Base-by-base conservation (phyloP, 495 filamentous ascomycete genomes). In the Talaromyces nanjingensis region DNA sequence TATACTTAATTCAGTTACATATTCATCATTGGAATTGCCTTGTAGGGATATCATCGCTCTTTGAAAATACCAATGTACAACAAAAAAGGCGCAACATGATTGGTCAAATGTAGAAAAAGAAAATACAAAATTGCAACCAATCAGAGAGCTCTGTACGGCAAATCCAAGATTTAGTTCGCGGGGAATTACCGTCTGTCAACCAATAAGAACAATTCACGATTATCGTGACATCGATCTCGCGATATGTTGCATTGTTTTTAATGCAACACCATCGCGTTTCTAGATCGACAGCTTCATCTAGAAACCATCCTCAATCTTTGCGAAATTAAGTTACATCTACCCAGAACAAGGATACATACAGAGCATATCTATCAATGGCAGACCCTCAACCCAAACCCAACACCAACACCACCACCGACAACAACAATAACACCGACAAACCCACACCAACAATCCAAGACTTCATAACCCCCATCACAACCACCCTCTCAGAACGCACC, bases 401-500 rank as follows among this genome's bases (percentile, higher is more conserved):
- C 27, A 29, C 27, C n/a, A n/a, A n/a, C n/a, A 29, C 27, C 27
- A 29, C 27, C 27, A 1, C 27, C 27, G 4, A 29, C 4, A 29
- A 2, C 3, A 45, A 14, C 34, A 49, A 49, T 9, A 31, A 25
- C 39, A 37, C 8, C 9, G 33, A 37, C 8, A 37, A 37, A 37
- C 33, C 33, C 33, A 37, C 33, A 0, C 1, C 42, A 45, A 18
- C 60, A 11, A 27, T 62, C 24, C 42, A 62, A 5, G 22, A 53
- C 22, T 62, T 62, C 47, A n/a, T 62, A 45, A 0, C 42, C 14
- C 60, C 60, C 6, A 22, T 62, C 4, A 59, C 56, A 33, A 37
- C 14, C 27, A 45, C 45, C 27, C 60, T 62, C 24, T 37, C 24
- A 20, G 60, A 62, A 4, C 27, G 25, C 12, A 77, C 73, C 42